Base-by-base conservation (phyloP, 768 basidiomycete species). In the Boletus subcaerulescens region DNA sequence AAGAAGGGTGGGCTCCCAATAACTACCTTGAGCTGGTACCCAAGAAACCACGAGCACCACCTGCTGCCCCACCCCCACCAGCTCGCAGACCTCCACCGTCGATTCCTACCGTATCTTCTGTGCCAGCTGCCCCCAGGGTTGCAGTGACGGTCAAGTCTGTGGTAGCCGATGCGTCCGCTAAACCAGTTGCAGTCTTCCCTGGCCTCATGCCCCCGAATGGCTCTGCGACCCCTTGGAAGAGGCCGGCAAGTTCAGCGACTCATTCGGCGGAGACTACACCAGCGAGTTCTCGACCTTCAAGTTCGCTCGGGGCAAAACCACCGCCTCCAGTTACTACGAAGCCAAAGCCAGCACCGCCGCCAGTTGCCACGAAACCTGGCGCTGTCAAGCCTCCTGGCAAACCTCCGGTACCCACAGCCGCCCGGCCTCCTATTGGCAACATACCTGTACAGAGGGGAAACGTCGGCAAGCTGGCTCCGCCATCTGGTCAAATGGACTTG, bases 1-100 rank as follows among this genome's bases (percentile, higher is more conserved):
- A 75, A 17, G 93, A 98, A 67, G 97, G 93, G 14, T 99, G 95
- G 94, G 93, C 95, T 18, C 97, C 97, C 3, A 86, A 87, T 60
- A 94, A 93, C 70, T 97, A 94, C 65, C 84, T 96, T 8, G 94
- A 97, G 67, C 79, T 88, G 33, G 81, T 87, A 5, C 85, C 86
- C 17, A 82, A 82, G 20, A 84, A 81, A 60, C 79, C 84, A 3
- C 83, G 82, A 41, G 79, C 86, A 2, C 75, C 84, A 0, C 77
- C 86, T 22, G 77, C 88, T 0, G 84, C 89, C 0, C 88, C 91
- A 0, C 86, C 87, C 1, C 88, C 87, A 0, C 85, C 90, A 2
- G 65, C 71, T 42, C 74, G 73, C 32, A 76, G 76, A 39, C 70
- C 71, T 12, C 80, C 81, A 10, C 75, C 81, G 3, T 71, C 74